phyloP scores from a whole-genome alignment of 2,329 filamentous ascomycete genomes.

The Pseudopithomyces maydicus region DNA sequence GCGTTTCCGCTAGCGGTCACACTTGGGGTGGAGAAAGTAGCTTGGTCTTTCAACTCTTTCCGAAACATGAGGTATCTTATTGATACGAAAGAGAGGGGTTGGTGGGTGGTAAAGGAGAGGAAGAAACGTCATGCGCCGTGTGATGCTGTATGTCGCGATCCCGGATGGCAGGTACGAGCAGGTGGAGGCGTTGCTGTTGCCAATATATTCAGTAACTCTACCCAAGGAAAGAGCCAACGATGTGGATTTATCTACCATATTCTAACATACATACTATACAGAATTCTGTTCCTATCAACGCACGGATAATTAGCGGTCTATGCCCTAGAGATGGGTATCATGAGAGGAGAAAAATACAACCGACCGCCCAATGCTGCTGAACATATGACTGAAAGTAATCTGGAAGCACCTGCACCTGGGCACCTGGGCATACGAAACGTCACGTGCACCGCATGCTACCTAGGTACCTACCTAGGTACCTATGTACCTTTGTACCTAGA shows the following conservation, averaged over 20 bases:
- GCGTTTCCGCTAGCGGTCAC: background rate
- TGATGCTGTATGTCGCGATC: no score
- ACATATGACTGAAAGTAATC: background rate
- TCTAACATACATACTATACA: background rate
- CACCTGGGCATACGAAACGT: no score
- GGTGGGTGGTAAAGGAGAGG: background rate
- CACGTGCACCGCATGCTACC: no score
- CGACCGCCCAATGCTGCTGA: background rate
- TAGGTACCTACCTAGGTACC: no score
- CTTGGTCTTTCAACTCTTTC: background rate
- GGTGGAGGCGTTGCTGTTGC: background rate
- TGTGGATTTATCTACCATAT: background rate
- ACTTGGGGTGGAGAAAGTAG: background rate
- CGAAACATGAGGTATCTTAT: background rate
- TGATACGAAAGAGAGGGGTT: background rate
- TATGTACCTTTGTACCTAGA: background rate
- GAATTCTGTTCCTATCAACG: background rate
- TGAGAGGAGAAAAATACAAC: slow-evolving; percentile 34
- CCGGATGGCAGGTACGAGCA: background rate
- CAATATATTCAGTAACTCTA: background rate
- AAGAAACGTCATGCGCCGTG: background rate
- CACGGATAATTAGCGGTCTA: slow-evolving; percentile 1
- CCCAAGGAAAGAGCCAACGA: background rate
- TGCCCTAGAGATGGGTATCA: slow-evolving; percentile 31
- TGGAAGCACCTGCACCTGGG: no score